These are phyloP conservation scores for Coleophoma eucalyptorum DNA, from an alignment of 2,329 filamentous ascomycete species.

Conservation along the genomic window DNA sequence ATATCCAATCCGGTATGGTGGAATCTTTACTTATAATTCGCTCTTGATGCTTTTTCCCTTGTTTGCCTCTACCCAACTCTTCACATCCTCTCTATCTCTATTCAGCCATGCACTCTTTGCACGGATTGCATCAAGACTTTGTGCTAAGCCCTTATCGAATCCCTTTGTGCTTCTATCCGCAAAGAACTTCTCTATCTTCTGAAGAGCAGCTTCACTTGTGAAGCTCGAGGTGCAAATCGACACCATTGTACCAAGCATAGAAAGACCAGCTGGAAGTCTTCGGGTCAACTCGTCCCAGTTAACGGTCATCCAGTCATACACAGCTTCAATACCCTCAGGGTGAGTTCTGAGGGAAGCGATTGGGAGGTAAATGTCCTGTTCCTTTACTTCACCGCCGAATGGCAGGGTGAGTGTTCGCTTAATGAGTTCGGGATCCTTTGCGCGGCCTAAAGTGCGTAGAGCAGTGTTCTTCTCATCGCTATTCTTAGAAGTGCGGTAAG, in stretches of 20 bases:
- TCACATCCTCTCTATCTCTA: conserved; percentile 75
- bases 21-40: conserved; percentile 18
- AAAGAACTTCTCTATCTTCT: conserved; percentile 79
- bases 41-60: conserved; percentile 21
- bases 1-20: not conserved
- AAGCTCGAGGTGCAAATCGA: conserved; percentile 79
- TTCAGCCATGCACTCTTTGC: conserved; percentile 81
- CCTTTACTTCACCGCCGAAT: conserved; percentile 79
- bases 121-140: conserved; percentile 78
- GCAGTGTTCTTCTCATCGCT: conserved; percentile 91
- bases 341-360: conserved; percentile 75
- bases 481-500: conserved; percentile 71
- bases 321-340: conserved; percentile 70
- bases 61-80: conserved; percentile 65
- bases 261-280: conserved; percentile 79
- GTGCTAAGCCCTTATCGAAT: conserved; percentile 84
- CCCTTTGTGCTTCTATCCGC: conserved; percentile 76
- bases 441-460: conserved; percentile 76
- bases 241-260: conserved; percentile 82
- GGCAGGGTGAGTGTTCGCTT: conserved; percentile 74
- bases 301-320: conserved; percentile 79
- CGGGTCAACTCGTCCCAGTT: conserved; percentile 85
- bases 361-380: conserved; percentile 91
- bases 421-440: conserved; percentile 75
- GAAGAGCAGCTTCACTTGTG: conserved; percentile 70